phyloP scores from a whole-genome alignment of 176 grass and related monocot genomes.

The Juncus inflexus region DNA sequence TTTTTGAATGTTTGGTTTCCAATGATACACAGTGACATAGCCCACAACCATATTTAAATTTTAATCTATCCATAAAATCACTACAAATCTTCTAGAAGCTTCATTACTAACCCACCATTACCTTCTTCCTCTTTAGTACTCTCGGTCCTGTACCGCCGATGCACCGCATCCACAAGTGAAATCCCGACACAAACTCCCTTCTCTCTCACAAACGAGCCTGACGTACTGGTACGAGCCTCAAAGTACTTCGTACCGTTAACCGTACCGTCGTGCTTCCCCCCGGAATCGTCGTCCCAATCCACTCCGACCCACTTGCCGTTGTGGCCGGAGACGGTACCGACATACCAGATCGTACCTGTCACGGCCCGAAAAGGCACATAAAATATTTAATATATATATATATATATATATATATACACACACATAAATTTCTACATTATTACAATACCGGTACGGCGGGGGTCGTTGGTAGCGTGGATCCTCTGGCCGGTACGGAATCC shows the following conservation, averaged over 20 bases:
- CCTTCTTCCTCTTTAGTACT: slow-evolving; percentile 84
- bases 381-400: too few species aligned
- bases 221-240: slow-evolving; percentile 34
- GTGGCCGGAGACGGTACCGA: slow-evolving; percentile 51
- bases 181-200: slow-evolving; percentile 53
- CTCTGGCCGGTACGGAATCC: slow-evolving; percentile 52
- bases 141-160: slow-evolving; percentile 57
- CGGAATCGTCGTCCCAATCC: slow-evolving; percentile 73
- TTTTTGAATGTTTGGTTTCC: neutral
- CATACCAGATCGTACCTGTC: slow-evolving; percentile 47
- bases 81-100: neutral
- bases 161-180: slow-evolving; percentile 63
- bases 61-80: neutral
- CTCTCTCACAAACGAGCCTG: slow-evolving; percentile 71
- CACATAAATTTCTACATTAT: too few species aligned
- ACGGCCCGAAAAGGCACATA: too few species aligned
- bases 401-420: too few species aligned
- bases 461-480: slow-evolving; percentile 59
- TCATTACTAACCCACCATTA: slow-evolving; percentile 3
- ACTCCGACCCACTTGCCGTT: slow-evolving; percentile 69
- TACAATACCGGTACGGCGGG: slow-evolving; percentile 35
- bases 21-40: neutral
- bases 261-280: slow-evolving; percentile 70
- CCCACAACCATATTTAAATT: neutral
- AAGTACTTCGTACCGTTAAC: slow-evolving; percentile 57